phyloP scores from a whole-genome alignment of 2,329 filamentous ascomycete species.

The Byssochlamys sp. region DNA sequence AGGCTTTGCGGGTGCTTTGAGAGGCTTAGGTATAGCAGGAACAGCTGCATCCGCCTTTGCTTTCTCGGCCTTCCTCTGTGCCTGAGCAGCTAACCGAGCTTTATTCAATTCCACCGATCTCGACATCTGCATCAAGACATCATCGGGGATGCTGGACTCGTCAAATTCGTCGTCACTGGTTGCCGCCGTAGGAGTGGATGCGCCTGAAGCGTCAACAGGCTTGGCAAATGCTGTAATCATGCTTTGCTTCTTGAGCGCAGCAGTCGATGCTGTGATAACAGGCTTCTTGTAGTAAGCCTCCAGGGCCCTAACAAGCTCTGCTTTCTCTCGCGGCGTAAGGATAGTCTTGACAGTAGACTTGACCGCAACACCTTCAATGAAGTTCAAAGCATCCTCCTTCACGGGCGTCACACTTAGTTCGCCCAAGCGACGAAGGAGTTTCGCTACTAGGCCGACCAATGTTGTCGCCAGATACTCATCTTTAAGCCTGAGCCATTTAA shows the following conservation, averaged over 20 bases:
- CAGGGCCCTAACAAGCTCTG: constrained; percentile 60
- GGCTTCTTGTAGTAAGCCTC: constrained; percentile 43
- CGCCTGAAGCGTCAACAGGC: constrained; percentile 25
- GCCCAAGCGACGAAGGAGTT: constrained; percentile 71
- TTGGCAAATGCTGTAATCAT: constrained; percentile 32
- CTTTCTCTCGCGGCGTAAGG: constrained; percentile 69
- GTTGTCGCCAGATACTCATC: constrained; percentile 77
- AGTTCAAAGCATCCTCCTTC: constrained; percentile 52
- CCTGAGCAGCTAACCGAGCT: constrained; percentile 21
- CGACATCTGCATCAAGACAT: constrained; percentile 32
- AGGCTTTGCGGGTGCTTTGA: constrained; percentile 18
- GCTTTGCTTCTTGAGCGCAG: constrained; percentile 35
- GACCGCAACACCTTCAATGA: constrained; percentile 47
- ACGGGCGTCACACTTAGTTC: constrained; percentile 63
- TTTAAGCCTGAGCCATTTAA: constrained; percentile 80
- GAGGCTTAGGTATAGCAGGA: constrained; percentile 17
- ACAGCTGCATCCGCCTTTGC: constrained; percentile 12
- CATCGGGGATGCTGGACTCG: constrained; percentile 31
- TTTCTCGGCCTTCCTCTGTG: constrained; percentile 18
- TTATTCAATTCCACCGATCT: constrained; percentile 36
- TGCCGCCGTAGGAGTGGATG: constrained; percentile 20
- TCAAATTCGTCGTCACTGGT: constrained; percentile 32
- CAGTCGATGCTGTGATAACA: constrained; percentile 33
- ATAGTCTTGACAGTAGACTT: constrained; percentile 62
- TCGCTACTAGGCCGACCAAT: constrained; percentile 71